These are phyloP conservation scores for Penicillium thymicola DNA, from an alignment of 2,329 filamentous ascomycete genomes.

Conservation along the genomic window DNA sequence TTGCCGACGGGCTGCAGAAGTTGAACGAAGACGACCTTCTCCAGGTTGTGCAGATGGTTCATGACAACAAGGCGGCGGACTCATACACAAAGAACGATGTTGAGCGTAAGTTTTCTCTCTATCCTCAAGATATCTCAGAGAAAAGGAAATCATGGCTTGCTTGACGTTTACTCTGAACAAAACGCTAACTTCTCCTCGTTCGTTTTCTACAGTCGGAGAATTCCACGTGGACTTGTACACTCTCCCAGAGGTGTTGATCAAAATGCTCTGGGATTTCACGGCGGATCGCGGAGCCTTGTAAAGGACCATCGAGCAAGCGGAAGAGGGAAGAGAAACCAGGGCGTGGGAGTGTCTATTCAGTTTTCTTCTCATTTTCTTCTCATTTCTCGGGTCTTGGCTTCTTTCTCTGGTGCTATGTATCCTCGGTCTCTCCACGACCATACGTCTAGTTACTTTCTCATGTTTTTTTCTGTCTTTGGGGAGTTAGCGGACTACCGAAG, in stretches of 20 bases:
- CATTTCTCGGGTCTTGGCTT: slow-evolving; percentile 3
- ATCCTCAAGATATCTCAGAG: not conserved
- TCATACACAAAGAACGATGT: slow-evolving; percentile 98
- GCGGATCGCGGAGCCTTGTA: slow-evolving; percentile 44
- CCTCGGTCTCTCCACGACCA: slow-evolving; percentile 1
- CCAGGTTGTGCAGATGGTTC: slow-evolving; percentile 94
- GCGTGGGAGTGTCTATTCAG: slow-evolving; percentile 4
- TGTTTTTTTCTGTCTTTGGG: slow-evolving; percentile 14
- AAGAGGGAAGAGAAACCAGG: not conserved
- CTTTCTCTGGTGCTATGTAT: slow-evolving; percentile 1
- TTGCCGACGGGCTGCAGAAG: slow-evolving; percentile 86
- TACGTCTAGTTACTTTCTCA: slow-evolving; percentile 8
- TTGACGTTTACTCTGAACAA: not conserved
- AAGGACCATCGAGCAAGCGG: not conserved
- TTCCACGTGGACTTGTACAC: slow-evolving; percentile 98
- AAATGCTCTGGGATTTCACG: slow-evolving; percentile 92
- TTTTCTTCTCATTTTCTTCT: slow-evolving; percentile 3
- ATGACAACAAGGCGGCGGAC: slow-evolving; percentile 90
- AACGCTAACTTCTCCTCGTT: slow-evolving; percentile 27
- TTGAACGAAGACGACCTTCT: slow-evolving; percentile 89
- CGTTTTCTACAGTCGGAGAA: slow-evolving; percentile 69
- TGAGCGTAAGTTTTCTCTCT: slow-evolving; percentile 68
- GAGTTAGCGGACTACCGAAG: slow-evolving; percentile 20
- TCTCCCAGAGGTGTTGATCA: slow-evolving; percentile 83
- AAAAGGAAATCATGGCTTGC: not conserved